These are phyloP conservation scores for Wickerhamomyces pijperi DNA, from an alignment of 805 yeast species.

Conservation along the genomic window DNA sequence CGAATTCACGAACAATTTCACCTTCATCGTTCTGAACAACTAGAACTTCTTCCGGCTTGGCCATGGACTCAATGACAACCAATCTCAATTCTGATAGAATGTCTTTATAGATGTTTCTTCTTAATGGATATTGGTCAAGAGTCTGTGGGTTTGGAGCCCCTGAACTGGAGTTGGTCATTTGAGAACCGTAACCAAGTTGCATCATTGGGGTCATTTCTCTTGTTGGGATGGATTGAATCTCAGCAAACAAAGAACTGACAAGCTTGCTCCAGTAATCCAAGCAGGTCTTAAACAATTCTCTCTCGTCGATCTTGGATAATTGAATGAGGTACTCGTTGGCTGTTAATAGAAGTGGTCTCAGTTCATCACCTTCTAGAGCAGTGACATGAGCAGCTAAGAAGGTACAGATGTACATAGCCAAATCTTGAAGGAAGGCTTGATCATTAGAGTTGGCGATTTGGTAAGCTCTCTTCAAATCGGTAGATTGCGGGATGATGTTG, in stretches of 20 bases:
- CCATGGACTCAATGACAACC: slow-evolving; percentile 97
- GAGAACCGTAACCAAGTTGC: slow-evolving; percentile 43
- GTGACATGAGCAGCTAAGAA: slow-evolving; percentile 66
- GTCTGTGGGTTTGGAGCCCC: slow-evolving; percentile 84
- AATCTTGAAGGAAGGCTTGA: slow-evolving; percentile 89
- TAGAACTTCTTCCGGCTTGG: slow-evolving; percentile 94
- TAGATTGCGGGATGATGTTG: slow-evolving; percentile 56
- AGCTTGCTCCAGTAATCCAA: slow-evolving; percentile 89
- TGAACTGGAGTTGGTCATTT: slow-evolving; percentile 28
- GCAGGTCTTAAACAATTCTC: slow-evolving; percentile 92
- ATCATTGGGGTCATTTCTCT: slow-evolving; percentile 64
- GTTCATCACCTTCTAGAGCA: slow-evolving; percentile 47
- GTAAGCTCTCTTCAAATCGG: slow-evolving; percentile 66
- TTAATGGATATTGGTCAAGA: slow-evolving; percentile 67
- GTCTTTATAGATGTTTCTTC: slow-evolving; percentile 75
- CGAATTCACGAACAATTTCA: slow-evolving; percentile 95
- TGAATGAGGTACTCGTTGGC: slow-evolving; percentile 77
- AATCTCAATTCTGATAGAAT: slow-evolving; percentile 74
- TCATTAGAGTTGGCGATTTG: slow-evolving; percentile 67
- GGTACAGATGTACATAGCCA: slow-evolving; percentile 86
- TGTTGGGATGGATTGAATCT: slow-evolving; percentile 71
- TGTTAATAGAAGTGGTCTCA: slow-evolving; percentile 49
- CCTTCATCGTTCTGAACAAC: slow-evolving; percentile 98
- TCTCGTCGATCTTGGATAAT: slow-evolving; percentile 83
- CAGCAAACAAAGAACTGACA: slow-evolving; percentile 74